Evolutionary conservation across 2,329 filamentous ascomycete species (phyloP).

Genomic region (Macrophomina tecta): DNA sequence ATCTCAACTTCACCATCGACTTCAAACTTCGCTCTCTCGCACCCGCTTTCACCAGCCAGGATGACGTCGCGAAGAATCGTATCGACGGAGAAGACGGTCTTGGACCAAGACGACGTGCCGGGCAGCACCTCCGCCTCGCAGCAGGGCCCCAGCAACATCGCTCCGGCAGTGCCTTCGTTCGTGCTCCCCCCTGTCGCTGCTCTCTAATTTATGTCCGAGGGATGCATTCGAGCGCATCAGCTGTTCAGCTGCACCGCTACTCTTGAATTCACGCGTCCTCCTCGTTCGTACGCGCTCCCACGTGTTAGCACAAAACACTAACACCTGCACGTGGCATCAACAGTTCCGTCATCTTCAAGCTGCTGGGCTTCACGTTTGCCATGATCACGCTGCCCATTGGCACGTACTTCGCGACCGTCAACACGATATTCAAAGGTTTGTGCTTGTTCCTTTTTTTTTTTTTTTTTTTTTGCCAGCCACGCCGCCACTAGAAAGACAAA

Average conservation of each 20-base stretch:
- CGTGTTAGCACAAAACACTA: neutral
- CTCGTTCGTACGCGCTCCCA: neutral
- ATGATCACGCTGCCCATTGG: slow-evolving; percentile 90
- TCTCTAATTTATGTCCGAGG: neutral
- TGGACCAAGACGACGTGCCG: slow-evolving; percentile 50
- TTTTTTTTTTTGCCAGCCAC: too few relatives aligned
- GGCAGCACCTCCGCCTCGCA: slow-evolving; percentile 43
- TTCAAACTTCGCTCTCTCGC: neutral
- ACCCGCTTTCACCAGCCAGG: neutral
- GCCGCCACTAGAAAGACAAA: neutral
- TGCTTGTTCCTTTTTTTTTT: neutral
- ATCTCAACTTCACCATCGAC: slow-evolving; percentile 33
- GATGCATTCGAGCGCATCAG: too few relatives aligned
- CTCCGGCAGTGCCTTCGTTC: slow-evolving; percentile 84
- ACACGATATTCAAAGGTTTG: slow-evolving; percentile 71
- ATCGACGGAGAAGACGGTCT: slow-evolving; percentile 68
- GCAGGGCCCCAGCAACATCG: slow-evolving; percentile 69
- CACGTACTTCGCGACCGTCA: slow-evolving; percentile 83
- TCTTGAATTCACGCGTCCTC: too few relatives aligned
- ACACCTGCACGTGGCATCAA: slow-evolving; percentile 12
- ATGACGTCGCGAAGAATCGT: slow-evolving; percentile 76
- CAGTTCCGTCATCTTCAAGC: slow-evolving; percentile 85
- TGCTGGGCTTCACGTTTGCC: slow-evolving; percentile 86
- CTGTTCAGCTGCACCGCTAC: neutral
- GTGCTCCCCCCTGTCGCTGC: slow-evolving; percentile 40